Base-by-base conservation (phyloP, 495 filamentous ascomycete species). In the Platismatia glauca region DNA sequence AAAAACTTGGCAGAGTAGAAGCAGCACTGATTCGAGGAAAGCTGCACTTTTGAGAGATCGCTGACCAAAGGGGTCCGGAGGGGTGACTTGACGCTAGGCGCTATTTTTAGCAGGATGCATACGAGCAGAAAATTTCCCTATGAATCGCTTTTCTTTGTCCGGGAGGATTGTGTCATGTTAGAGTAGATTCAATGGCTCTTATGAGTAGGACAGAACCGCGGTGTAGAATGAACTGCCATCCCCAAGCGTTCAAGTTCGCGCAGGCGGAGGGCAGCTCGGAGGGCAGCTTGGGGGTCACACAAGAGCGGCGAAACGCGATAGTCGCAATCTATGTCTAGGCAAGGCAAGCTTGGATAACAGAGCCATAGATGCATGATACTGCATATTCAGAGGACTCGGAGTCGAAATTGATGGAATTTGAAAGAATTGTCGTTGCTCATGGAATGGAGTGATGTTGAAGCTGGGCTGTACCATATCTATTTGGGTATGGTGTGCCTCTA, bases 371-470 rank as follows among this genome's bases (percentile, higher is more conserved):
- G 20, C n/a, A 35, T n/a, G 16, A 41, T 58, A 11, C 22, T 63
- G 33, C 24, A 52, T 44, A 13, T 35, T 24, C 13, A 31, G 22
- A 41, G 37, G 13, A 6, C 24, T 58, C 38, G 29, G 35, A 58
- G 38, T 38, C 41, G 55, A 60, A 63, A 35, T 50, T 7, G 33
- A 46, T 55, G 33, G 61, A 64, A 57, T 39, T 27, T 37, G 22
- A 24, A 55, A 58, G 61, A 58, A 63, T 5, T 31, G 33, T 20
- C 20, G 24, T 34, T 16, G 22, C 41, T 63, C 22, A 48, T 50
- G 33, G 53, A 18, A 52, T 58, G 61, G 44, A 35, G 61, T 63
- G 48, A 37, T 20, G 22, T 58, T 57, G 53, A 57, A 35, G 55
- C 29, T 53, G 6, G 22, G 2, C 33, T 29, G 48, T 33, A 33